phyloP scores from a whole-genome alignment of 2,329 filamentous ascomycete species.

The Exophiala calicioides region DNA sequence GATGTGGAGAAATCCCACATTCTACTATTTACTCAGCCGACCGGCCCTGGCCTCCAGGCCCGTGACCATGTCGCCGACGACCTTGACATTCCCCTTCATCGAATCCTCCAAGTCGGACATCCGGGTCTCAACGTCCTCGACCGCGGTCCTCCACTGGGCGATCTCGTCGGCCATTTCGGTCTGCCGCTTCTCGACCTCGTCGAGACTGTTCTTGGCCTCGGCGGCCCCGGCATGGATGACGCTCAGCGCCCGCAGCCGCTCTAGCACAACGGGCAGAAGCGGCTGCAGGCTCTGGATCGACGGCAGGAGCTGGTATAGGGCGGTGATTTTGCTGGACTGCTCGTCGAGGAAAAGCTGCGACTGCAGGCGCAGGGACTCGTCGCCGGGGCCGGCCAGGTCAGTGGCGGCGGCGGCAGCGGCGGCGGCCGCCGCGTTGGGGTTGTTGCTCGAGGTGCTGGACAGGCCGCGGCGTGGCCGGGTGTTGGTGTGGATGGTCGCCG shows the following conservation, averaged over 20 bases:
- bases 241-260: constrained; percentile 79
- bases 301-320: constrained; percentile 82
- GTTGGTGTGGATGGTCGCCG: constrained; percentile 18
- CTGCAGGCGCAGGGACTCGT: constrained; percentile 27
- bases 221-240: constrained; percentile 86
- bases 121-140: constrained; percentile 75
- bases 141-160: constrained; percentile 77
- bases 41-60: constrained; percentile 74
- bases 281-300: constrained; percentile 86
- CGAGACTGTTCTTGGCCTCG: constrained; percentile 73
- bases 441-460: constrained; percentile 44
- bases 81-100: constrained; percentile 76
- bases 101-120: constrained; percentile 69
- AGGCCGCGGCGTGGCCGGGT: constrained; percentile 27
- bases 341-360: constrained; percentile 56
- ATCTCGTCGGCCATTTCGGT: constrained; percentile 81
- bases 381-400: constrained; percentile 10
- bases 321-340: constrained; percentile 83
- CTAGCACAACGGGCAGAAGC: constrained; percentile 79
- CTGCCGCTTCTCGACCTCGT: constrained; percentile 76
- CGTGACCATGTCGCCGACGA: constrained; percentile 87
- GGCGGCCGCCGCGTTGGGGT: constrained; percentile 51
- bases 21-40: not conserved
- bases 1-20: too few relatives aligned
- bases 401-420: constrained; percentile 47